Evolutionary conservation across 179 eudicot species (phyloP), one percentile per base, ranked within the genome.

Genomic region (Carnegiea gigantea): DNA sequence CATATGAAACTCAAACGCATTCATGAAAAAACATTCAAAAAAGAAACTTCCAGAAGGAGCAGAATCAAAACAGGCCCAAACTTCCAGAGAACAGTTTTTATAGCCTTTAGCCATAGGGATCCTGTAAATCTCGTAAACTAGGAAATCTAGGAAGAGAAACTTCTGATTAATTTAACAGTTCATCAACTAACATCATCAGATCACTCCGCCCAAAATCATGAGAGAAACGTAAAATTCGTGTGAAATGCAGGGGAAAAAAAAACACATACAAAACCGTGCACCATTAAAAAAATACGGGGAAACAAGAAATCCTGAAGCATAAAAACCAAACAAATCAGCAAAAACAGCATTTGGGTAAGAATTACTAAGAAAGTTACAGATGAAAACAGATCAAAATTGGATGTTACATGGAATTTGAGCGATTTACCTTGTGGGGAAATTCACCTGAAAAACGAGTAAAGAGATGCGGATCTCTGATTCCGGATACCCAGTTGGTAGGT

Each of bases 381-480:
- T 9, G 53, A 65, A 65, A 65, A 26, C 5, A 23, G 9, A 65
- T 65, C 33, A 24, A 26, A 65, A 65, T 65, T 65, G 71, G 26
- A 2, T 24, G 10, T 65, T 65, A 17, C 24, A 17, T 9, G 71
- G 21, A 40, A 65, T 26, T 26, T 10, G 15, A 65, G 71, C 13
- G 38, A 65, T 65, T 24, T 65, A 65, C 71, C 71, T 28, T 9
- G 67, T 60, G 8, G 67, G 67, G 20, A 54, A 60, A 60, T 36
- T 57, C 24, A n/a, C 20, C 28, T 21, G 54, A 49, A 70, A 44
- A 20, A 71, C 5, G 15, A 12, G 67, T 6, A 12, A 20, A 12
- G 33, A 51, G 44, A 51, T 20, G 7, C 24, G 13, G 77, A 73
- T 80, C 82, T 57, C 13, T 72, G 30, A 73, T 53, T 72, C 2